Conservation (phyloP, 169 alveolate species). For the Plasmodium yoelii region DNA sequence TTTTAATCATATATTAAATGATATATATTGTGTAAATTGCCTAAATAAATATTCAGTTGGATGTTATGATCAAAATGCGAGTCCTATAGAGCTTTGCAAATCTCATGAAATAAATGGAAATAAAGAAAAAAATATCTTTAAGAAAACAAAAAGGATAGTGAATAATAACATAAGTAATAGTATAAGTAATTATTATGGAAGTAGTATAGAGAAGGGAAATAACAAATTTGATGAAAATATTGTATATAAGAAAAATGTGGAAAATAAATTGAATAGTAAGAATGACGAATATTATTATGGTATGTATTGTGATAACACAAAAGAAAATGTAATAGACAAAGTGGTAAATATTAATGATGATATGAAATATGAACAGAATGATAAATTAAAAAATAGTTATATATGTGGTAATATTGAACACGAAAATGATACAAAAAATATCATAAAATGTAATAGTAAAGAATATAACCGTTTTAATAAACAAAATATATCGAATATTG, state of each 20-base stretch:
- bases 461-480: no score
- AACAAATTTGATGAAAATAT: no score
- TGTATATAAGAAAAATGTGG: no score
- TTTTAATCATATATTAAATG: slow-evolving; percentile 23
- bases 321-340: no score
- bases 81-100: neutral
- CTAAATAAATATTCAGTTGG: slow-evolving; percentile 41
- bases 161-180: neutral
- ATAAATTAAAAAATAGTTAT: no score
- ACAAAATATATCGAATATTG: no score
- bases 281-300: neutral
- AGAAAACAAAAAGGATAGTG: neutral
- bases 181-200: neutral
- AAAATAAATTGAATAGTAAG: neutral
- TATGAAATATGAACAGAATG: no score
- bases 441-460: no score
- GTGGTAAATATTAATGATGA: no score
- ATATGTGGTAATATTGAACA: no score
- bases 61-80: neutral
- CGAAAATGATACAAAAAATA: no score
- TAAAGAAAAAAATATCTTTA: neutral
- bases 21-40: slow-evolving; percentile 53
- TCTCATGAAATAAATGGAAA: neutral
- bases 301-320: no score
- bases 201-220: neutral